Conservation (phyloP, 352 stramenopile species). For the Thraustochytrium sp. region DNA sequence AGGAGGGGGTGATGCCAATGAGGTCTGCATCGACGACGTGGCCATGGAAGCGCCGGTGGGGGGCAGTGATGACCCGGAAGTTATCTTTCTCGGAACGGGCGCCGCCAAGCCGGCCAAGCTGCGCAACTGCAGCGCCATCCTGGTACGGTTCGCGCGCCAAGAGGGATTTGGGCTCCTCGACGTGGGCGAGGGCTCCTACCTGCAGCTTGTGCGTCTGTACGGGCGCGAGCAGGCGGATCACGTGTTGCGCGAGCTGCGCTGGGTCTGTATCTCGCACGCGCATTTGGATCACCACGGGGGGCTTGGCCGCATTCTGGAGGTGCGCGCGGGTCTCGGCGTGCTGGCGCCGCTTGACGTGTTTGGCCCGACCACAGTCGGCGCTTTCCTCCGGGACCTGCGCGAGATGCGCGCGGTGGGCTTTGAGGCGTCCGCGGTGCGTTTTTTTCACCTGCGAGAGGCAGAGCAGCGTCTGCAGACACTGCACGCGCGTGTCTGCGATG, state of each 20-base stretch:
- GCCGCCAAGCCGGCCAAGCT: slow-evolving; percentile 96
- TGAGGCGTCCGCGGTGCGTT: slow-evolving; percentile 37
- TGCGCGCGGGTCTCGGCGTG: slow-evolving; percentile 53
- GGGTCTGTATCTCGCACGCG: slow-evolving; percentile 92
- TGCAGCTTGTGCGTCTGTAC: slow-evolving; percentile 74
- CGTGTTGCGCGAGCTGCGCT: slow-evolving; percentile 67
- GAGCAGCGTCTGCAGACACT: slow-evolving; percentile 53
- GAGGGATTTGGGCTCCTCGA: slow-evolving; percentile 70
- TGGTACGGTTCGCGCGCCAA: slow-evolving; percentile 48
- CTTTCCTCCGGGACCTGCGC: slow-evolving; percentile 73
- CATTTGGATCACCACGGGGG: slow-evolving; percentile 95
- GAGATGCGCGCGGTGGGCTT: too few relatives aligned
- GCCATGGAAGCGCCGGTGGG: neutral
- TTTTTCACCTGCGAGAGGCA: slow-evolving; percentile 4
- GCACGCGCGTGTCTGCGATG: slow-evolving; percentile 61
- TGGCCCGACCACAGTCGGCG: slow-evolving; percentile 73
- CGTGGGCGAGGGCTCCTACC: slow-evolving; percentile 89
- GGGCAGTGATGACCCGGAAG: neutral
- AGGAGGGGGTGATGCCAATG: neutral
- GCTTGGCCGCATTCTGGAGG: slow-evolving; percentile 76
- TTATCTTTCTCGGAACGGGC: slow-evolving; percentile 88
- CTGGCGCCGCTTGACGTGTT: slow-evolving; percentile 77
- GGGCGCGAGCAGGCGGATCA: slow-evolving; percentile 49
- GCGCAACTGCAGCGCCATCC: slow-evolving; percentile 93
- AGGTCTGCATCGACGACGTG: slow-evolving; percentile 10